These are phyloP conservation scores for Pythium volutum DNA, from an alignment of 352 stramenopile species.

Conservation along the genomic window DNA sequence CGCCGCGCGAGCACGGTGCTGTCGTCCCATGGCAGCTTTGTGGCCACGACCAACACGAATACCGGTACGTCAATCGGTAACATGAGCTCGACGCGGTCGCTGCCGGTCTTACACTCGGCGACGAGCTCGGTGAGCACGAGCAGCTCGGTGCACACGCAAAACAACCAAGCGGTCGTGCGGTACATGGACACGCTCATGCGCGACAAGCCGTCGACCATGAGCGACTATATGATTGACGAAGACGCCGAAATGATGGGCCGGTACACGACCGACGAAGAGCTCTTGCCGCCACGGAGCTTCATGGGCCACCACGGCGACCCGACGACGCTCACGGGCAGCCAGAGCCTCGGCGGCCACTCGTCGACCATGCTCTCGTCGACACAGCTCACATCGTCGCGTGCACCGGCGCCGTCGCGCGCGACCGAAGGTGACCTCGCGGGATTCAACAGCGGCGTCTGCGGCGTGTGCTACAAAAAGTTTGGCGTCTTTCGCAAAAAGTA, in stretches of 20 bases:
- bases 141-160: not conserved
- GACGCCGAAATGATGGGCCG: slow-evolving; percentile 14
- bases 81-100: slow-evolving; percentile 12
- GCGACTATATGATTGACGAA: slow-evolving; percentile 21
- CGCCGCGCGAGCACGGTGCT: not conserved
- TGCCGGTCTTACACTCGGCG: slow-evolving; percentile 7
- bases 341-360: slow-evolving; percentile 1
- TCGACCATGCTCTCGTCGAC: not conserved
- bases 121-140: slow-evolving; percentile 2
- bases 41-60: slow-evolving; percentile 20
- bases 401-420: slow-evolving; percentile 5
- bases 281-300: slow-evolving; percentile 6
- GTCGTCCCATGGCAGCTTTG: slow-evolving; percentile 17
- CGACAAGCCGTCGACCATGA: slow-evolving; percentile 8
- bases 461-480: slow-evolving; percentile 86
- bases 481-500: slow-evolving; percentile 86
- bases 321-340: not conserved
- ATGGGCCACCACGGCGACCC: not conserved
- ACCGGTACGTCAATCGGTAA: too few relatives aligned
- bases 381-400: not conserved
- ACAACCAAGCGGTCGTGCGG: slow-evolving; percentile 18
- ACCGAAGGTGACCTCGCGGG: slow-evolving; percentile 35
- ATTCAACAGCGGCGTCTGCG: slow-evolving; percentile 61
- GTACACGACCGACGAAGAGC: slow-evolving; percentile 16
- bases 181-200: slow-evolving; percentile 28